A percentile compares a stretch with the other conserved stretches of the same genome.
phyloP scores from a whole-genome alignment of 192 early-diverging fungal genomes.

The Coemansia umbellata region DNA sequence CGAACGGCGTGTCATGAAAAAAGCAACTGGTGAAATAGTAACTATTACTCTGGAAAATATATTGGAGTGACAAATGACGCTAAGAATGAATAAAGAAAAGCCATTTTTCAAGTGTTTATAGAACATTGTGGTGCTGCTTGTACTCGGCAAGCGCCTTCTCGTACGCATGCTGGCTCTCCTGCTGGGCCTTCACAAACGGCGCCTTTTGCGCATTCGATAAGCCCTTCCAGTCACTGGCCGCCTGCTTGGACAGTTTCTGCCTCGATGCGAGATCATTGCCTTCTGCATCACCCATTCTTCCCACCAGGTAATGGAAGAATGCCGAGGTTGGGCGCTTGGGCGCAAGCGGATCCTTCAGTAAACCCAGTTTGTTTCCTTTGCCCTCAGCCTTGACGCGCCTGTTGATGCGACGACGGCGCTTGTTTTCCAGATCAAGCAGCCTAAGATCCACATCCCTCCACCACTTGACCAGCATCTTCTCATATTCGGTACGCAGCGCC shows the following conservation, averaged over 20 bases:
- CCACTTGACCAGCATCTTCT: constrained; percentile 23
- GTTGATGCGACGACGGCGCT: constrained; percentile 28
- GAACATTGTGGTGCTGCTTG: constrained; percentile 9
- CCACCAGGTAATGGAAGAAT: too few species aligned
- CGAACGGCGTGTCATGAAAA: too few species aligned
- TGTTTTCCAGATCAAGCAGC: constrained; percentile 37
- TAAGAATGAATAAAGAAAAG: background rate
- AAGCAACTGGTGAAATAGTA: too few species aligned
- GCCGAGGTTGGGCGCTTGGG: constrained; percentile 28
- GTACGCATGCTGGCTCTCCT: constrained; percentile 10
- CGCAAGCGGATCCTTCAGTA: constrained; percentile 36
- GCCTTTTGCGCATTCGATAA: constrained; percentile 29
- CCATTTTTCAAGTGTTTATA: background rate
- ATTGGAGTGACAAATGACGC: too few species aligned
- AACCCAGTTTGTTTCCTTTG: background rate
- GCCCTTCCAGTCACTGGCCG: constrained; percentile 24
- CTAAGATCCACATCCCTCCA: constrained; percentile 28
- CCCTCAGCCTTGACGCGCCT: background rate
- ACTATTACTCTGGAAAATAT: too few species aligned
- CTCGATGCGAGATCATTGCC: background rate
- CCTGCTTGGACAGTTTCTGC: too few species aligned
- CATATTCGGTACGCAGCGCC: constrained; percentile 2
- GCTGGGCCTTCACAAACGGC: constrained; percentile 13
- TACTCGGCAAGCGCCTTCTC: constrained; percentile 22
- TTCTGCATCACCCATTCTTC: background rate